Evolutionary conservation across 148 eudicot genomes (phyloP).

Genomic region (Vaccinium darrowii): DNA sequence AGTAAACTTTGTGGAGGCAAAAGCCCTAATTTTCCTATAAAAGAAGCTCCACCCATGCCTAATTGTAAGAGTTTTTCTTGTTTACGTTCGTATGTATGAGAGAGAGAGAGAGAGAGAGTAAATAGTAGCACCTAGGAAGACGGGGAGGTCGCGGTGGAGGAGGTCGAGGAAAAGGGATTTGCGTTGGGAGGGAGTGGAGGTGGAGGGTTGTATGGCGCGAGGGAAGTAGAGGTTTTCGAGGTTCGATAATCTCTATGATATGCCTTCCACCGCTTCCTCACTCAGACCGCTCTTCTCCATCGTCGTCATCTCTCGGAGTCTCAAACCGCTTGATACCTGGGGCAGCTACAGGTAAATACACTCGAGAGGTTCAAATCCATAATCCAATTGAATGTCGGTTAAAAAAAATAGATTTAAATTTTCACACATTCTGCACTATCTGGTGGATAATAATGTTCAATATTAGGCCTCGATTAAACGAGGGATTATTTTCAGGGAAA

Average conservation of each 20-base stretch:
- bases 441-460: no score
- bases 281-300: constrained; percentile 17
- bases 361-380: no score
- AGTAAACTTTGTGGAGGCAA: neutral
- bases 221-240: constrained; percentile 84
- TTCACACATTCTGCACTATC: no score
- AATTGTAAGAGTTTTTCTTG: neutral
- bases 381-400: no score
- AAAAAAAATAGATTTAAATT: no score
- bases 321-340: no score
- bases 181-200: constrained; percentile 57
- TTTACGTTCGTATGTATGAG: neutral
- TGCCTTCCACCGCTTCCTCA: constrained; percentile 45
- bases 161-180: constrained; percentile 74
- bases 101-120: neutral
- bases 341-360: no score
- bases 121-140: constrained; percentile 62
- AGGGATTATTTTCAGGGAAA: no score
- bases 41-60: neutral
- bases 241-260: constrained; percentile 57
- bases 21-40: neutral
- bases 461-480: no score
- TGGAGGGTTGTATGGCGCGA: constrained; percentile 52
- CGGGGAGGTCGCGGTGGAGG: constrained; percentile 68
- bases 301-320: neutral